phyloP scores from a whole-genome alignment of 176 grass and related monocot genomes.

The Raddia guianensis region DNA sequence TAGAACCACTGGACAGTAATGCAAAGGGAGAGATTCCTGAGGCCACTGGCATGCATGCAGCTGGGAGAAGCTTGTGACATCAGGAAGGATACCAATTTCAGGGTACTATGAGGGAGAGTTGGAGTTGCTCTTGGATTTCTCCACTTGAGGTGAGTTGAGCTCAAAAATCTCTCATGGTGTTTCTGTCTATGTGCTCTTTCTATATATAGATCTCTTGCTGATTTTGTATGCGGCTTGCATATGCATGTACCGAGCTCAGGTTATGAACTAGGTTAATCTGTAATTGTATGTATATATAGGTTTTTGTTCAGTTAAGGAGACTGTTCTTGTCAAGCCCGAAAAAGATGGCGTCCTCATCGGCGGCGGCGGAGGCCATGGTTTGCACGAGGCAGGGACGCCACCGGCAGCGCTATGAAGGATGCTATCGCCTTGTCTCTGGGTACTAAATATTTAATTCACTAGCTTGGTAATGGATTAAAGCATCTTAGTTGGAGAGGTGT shows the following conservation, averaged over 20 bases:
- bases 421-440: slow-evolving; percentile 70
- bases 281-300: slow-evolving; percentile 25
- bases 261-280: slow-evolving; percentile 19
- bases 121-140: slow-evolving; percentile 50
- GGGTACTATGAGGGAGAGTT: slow-evolving; percentile 28
- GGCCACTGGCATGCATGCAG: slow-evolving; percentile 44
- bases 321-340: slow-evolving; percentile 7
- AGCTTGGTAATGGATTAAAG: neutral
- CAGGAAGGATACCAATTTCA: slow-evolving; percentile 1
- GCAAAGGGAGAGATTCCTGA: slow-evolving; percentile 51
- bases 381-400: slow-evolving; percentile 51
- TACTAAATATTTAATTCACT: neutral
- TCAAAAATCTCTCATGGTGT: neutral
- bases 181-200: neutral
- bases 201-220: neutral
- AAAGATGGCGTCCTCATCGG: slow-evolving; percentile 21
- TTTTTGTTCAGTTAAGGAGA: slow-evolving; percentile 33
- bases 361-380: slow-evolving; percentile 10
- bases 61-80: slow-evolving; percentile 41
- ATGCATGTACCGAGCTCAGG: slow-evolving; percentile 1
- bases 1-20: slow-evolving; percentile 31
- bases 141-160: slow-evolving; percentile 35
- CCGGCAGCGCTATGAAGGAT: slow-evolving; percentile 60
- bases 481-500: neutral
- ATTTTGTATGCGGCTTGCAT: neutral